Base-by-base conservation (phyloP, 2,329 filamentous ascomycete species). In the Neonectria ditissima region DNA sequence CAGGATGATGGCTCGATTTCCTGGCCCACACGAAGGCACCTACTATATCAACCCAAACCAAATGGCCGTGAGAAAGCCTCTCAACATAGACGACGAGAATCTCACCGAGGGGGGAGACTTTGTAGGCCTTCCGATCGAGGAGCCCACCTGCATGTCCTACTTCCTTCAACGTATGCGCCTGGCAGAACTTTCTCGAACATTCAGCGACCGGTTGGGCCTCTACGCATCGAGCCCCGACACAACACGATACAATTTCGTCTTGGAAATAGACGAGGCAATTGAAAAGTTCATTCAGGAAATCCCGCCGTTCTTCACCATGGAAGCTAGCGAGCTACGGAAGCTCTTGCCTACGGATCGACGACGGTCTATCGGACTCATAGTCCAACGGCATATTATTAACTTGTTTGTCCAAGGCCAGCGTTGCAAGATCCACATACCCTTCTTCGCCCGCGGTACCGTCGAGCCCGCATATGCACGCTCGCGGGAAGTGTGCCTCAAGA, bases 81-180 rank as follows among this genome's bases (percentile, higher is more conserved):
- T 76, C 1, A 80, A 82, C 54, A 72, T 78, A 8, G 74, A 81
- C 39, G 79, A 81, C 39, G 73, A 74, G 43, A 79, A 80, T 32
- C 70, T 80, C 13, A 64, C 74, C 8, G 71, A 76, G 4, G 71
- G 70, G 2, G 60, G 70, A 14, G 73, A 77, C 8, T 62, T 72
- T 2, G 30, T 79, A 7, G 73, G 72, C 2, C 73, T 74, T 16
- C 76, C 80, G 0, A 55, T 72, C 1, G 69, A 72, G 11, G 67
- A 76, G n/a, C 65, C 74, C 1, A 82, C 80, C 0, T 71, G 70
- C 20, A 73, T 80, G 56, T 79, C 79, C 1, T 80, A 77, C 53
- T 76, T 80, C 28, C 66, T 82, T 11, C 76, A 80, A 44, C 77
- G 80, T 16, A 72, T 78, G 54, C 76, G 75, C 5, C 71, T 82